Base-by-base conservation (phyloP, 768 basidiomycete species). In the Mycena alexandri region DNA sequence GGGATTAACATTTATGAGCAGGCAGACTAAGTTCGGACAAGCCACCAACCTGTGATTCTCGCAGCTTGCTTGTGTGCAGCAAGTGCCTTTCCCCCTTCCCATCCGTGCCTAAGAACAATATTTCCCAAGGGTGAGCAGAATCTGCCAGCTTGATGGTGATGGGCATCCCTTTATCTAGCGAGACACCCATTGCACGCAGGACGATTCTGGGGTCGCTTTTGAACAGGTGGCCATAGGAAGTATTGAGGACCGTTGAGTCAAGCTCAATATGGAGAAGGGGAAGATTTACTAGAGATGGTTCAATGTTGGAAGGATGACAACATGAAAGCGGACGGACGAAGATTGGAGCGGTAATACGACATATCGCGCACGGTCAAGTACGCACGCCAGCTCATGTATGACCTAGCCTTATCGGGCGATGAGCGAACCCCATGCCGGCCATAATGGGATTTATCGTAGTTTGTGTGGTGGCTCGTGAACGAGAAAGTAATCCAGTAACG, bases 361-460 rank as follows among this genome's bases (percentile, higher is more conserved):
- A 59, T 63, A 24, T 63, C 46, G 3, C 62, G 57, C 17, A 65
- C 42, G 25, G 63, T 50, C 3, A 65, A 14, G 34, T 65, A 65
- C 24, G 63, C 63, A 17, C 56, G 63, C 63, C 63, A 59, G 36
- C 50, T 65, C 63, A 65, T 65, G 41, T 65, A 65, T 1, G n/a
- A 14, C 34, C n/a, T 33, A 11, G 42, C 33, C 25, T 52, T 63
- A 21, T 46, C 21, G 8, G 48, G 42, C 14, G 29, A 53, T 33
- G 47, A 8, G 22, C 44, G 61, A 5, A 13, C 6, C 16, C 21
- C 53, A 19, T 41, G 46, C 29, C 29, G 38, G 12, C 22, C n/a
- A n/a, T n/a, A n/a, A n/a, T n/a, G n/a, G 34, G 51, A 24, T 34
- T 50, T 57, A 10, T 42, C 25, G 46, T 7, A 14, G 47, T 36